phyloP scores from a whole-genome alignment of 352 stramenopile species.

The Pythium oligandrum region DNA sequence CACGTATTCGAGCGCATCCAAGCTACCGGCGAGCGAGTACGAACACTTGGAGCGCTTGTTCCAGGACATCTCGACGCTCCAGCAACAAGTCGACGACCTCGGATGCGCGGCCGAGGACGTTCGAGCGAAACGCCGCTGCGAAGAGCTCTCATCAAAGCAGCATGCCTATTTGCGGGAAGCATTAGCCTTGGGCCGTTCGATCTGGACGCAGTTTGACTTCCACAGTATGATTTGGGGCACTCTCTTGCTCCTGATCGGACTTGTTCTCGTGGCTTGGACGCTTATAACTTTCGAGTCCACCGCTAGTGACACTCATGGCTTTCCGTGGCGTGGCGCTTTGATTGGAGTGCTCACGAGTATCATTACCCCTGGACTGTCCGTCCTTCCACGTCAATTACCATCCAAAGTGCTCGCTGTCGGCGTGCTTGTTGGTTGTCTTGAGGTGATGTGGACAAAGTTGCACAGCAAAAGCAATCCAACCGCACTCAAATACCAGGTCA shows the following conservation, averaged over 20 bases:
- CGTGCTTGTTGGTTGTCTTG: no score
- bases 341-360: no score
- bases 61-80: conserved; percentile 23
- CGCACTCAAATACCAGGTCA: no score
- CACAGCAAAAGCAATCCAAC: no score
- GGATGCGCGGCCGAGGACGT: neutral
- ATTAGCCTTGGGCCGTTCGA: conserved; percentile 54
- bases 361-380: no score
- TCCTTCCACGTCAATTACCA: no score
- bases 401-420: no score
- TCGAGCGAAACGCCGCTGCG: neutral
- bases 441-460: no score
- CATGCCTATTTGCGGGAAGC: conserved; percentile 66
- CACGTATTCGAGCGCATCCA: conserved; percentile 60
- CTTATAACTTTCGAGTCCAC: no score
- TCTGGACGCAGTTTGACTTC: conserved; percentile 89
- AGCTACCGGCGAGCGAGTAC: conserved; percentile 52
- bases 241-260: conserved; percentile 25
- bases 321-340: no score
- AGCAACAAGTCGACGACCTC: conserved; percentile 21
- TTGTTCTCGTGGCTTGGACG: conserved; percentile 15
- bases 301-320: no score
- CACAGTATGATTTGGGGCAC: conserved; percentile 68
- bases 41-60: conserved; percentile 54
- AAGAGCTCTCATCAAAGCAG: conserved; percentile 31